Conservation (phyloP, 2,329 filamentous ascomycete genomes). For the Aspergillus sojae region DNA sequence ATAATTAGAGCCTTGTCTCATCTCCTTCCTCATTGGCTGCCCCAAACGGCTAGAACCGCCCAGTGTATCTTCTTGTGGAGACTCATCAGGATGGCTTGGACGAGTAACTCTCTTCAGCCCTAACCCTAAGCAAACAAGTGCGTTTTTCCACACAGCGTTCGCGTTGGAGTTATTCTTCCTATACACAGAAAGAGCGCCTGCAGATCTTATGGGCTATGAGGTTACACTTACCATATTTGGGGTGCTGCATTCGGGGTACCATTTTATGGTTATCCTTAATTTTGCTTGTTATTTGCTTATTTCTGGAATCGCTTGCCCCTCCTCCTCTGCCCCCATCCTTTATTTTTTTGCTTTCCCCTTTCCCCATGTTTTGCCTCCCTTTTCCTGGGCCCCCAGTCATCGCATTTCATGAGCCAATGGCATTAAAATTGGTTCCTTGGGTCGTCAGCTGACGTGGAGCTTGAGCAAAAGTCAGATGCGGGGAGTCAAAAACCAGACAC, state of each 20-base stretch:
- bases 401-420: neutral
- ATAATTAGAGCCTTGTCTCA: neutral
- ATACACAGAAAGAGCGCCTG: neutral
- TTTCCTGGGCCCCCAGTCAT: neutral
- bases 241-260: too few species aligned
- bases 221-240: too few species aligned
- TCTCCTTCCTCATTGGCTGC: neutral
- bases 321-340: too few species aligned
- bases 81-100: neutral
- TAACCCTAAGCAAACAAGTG: neutral
- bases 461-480: neutral
- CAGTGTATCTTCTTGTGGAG: neutral
- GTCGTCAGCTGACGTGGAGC: neutral
- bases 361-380: neutral
- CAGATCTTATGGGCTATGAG: neutral
- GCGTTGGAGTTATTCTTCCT: neutral
- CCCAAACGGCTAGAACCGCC: neutral
- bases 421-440: neutral
- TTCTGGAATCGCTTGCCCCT: neutral
- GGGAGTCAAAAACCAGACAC: neutral
- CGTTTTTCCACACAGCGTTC: neutral
- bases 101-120: neutral
- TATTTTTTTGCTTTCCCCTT: neutral
- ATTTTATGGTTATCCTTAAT: neutral
- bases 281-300: neutral